Percentiles rank a stretch among this genome's conserved stretches.
Evolutionary conservation across 2,329 filamentous ascomycete species (phyloP).

Genomic region (Aspergillus japonicus): DNA sequence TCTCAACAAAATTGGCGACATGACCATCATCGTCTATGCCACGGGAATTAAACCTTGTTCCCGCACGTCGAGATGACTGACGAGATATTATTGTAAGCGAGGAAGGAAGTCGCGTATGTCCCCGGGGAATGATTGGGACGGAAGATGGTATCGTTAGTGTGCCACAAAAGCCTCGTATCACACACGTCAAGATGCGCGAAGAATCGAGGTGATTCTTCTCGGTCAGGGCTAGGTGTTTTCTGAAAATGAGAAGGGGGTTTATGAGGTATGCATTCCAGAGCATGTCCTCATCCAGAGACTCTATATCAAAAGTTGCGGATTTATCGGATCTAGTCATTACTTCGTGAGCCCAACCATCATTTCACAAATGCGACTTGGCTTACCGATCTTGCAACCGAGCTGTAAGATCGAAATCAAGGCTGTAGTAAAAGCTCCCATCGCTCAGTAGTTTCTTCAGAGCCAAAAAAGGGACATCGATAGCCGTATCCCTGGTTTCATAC

Average conservation of each 20-base stretch:
- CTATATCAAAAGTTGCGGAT: conserved; percentile 78
- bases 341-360: conserved; percentile 18
- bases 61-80: conserved; percentile 84
- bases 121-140: conserved; percentile 66
- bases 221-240: conserved; percentile 71
- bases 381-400: conserved; percentile 87
- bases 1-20: conserved; percentile 98
- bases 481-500: conserved; percentile 64
- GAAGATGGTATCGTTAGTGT: conserved; percentile 81
- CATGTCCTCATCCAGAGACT: conserved; percentile 88
- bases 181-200: conserved; percentile 85
- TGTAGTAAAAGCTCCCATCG: conserved; percentile 96
- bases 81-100: conserved; percentile 87
- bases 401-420: conserved; percentile 95
- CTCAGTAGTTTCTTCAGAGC: conserved; percentile 88
- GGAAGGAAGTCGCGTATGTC: conserved; percentile 71
- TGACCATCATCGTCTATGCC: conserved; percentile 97
- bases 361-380: conserved; percentile 16
- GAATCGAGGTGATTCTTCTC: conserved; percentile 79
- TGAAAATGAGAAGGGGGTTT: conserved; percentile 83
- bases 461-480: conserved; percentile 82
- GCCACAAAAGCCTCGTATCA: conserved; percentile 87
- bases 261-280: conserved; percentile 99
- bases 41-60: conserved; percentile 93
- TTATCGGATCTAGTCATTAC: conserved; percentile 62